Evolutionary conservation across 2,329 filamentous ascomycete genomes (phyloP), one percentile per base, ranked within the genome.

Genomic region (Fonsecaea nubica): DNA sequence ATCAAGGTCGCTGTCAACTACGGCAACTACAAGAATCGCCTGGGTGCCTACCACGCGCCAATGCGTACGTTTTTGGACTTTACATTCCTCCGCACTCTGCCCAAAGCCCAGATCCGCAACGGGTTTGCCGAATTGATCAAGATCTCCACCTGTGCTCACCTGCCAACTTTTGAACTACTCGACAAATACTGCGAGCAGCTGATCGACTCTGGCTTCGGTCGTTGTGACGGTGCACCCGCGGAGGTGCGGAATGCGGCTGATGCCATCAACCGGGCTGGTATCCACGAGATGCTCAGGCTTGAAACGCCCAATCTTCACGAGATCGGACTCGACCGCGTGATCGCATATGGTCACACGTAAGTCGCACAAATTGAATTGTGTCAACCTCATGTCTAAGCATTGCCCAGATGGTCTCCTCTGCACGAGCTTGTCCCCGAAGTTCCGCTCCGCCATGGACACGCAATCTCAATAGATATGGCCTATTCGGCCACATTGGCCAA

Each of bases 1-100:
- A 92, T 92, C 81, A 91, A 92, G 75, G 89, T 92, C n/a, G 90
- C 88, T 12, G 89, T 92, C 73, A 92, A 92, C 80, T 91, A 91
- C 73, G 89, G 88, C 75, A 87, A 88, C 76, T 90, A 91, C 82
- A 92, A 92, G 83, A 92, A 92, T 79, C 83, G 89, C 12, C 84
- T 92, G 0, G 89, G 89, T 33, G 89, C 89, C 3, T 92, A 92
- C 75, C 89, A 92, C 73, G 89, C 89, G 0, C 89, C 90, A 0
- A 83, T 87, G 56, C 87, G 90, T 74, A 92, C 89, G 0, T 91
- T 92, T 80, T 84, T 92, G 54, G 89, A 92, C 76, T 92, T 91
- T 75, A 85, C 83, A 15, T 92, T 92, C 78, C 80, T 91, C n/a
- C 86, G 86, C 54, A 90, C 87, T 0, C 80, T 92, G 0, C 89